phyloP scores from a whole-genome alignment of 208 protist species.

The Histomonas meleagridis region DNA sequence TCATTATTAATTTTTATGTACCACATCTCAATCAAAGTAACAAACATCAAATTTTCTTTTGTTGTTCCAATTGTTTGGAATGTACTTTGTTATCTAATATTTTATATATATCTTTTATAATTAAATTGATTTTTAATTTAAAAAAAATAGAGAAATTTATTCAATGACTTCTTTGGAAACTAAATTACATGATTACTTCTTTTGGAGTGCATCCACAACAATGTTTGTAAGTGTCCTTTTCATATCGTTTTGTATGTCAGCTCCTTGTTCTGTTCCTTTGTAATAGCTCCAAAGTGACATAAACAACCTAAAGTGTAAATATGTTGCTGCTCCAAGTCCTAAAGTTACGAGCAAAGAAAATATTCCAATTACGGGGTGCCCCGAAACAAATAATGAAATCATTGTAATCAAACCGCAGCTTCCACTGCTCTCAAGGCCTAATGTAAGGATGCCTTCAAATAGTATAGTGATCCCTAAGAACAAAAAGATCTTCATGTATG shows the following conservation, averaged over 20 bases:
- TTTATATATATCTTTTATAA: no score
- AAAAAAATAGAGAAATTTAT: no score
- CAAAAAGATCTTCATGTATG: not conserved
- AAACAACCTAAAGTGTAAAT: not conserved
- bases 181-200: no score
- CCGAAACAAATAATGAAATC: not conserved
- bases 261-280: not conserved
- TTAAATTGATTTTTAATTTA: no score
- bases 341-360: not conserved
- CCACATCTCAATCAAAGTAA: no score
- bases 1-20: no score
- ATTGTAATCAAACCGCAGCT: constrained; percentile 19
- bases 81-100: no score
- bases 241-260: not conserved
- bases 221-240: not conserved
- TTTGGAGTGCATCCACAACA: not conserved
- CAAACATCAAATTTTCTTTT: no score
- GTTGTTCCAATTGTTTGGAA: no score
- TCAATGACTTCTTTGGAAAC: no score
- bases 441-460: not conserved
- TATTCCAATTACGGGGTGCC: not conserved
- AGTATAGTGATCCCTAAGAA: not conserved
- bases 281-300: not conserved
- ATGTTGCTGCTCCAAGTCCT: not conserved
- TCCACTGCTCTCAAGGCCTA: constrained; percentile 22